Conservation (phyloP, 2,329 filamentous ascomycete genomes). For the Fusarium sp. region DNA sequence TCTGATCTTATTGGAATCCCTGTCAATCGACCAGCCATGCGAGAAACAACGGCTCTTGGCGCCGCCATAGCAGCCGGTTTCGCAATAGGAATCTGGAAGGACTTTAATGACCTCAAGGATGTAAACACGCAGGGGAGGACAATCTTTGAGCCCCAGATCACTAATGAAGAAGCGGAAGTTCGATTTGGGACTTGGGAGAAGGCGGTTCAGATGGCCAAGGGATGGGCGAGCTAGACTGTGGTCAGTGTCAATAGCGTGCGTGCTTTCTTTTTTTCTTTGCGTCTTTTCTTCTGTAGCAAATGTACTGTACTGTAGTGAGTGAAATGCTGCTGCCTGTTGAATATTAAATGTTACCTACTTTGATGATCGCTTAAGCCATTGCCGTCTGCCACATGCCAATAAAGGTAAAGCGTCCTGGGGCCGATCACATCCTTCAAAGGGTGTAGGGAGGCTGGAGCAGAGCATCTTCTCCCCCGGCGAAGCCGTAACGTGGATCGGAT, state of each 20-base stretch:
- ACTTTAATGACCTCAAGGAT: slow-evolving; percentile 76
- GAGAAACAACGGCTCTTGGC: slow-evolving; percentile 84
- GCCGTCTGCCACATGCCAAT: slow-evolving; percentile 5
- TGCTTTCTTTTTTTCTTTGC: slow-evolving; percentile 1
- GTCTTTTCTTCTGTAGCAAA: slow-evolving; percentile 14
- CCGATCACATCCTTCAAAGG: neutral
- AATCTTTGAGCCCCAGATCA: slow-evolving; percentile 74
- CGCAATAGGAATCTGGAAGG: slow-evolving; percentile 78
- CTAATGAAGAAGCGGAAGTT: slow-evolving; percentile 65
- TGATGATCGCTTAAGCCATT: neutral
- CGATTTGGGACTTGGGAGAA: slow-evolving; percentile 80
- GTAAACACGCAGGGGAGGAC: slow-evolving; percentile 77
- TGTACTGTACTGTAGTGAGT: neutral
- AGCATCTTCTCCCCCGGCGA: neutral
- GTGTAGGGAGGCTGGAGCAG: no score
- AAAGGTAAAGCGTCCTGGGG: neutral
- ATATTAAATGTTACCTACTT: neutral
- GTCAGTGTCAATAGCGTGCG: neutral
- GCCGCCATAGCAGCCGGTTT: slow-evolving; percentile 87
- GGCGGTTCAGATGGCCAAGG: slow-evolving; percentile 82
- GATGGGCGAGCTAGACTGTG: slow-evolving; percentile 64
- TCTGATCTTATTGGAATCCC: slow-evolving; percentile 83
- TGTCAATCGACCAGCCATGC: slow-evolving; percentile 82
- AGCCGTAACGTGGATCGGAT: neutral
- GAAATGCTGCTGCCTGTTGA: slow-evolving; percentile 25